A percentile compares a stretch with the other conserved stretches of the same genome.
Conservation (phyloP, 495 filamentous ascomycete genomes). For the Aspergillus nanangensis region DNA sequence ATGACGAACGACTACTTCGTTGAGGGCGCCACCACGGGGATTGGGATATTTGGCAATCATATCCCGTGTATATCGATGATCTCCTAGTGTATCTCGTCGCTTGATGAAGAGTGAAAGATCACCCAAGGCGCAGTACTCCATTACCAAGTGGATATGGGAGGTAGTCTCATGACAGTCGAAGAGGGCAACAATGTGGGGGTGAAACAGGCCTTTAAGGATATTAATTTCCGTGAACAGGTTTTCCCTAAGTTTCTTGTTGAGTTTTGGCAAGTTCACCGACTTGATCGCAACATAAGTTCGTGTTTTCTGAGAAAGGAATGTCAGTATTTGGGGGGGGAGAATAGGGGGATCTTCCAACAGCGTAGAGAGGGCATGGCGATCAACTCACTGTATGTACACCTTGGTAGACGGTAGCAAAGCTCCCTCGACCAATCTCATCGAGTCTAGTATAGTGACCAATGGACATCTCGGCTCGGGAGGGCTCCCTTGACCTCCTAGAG, state of each 20-base stretch:
- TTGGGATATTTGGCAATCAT: constrained; percentile 92
- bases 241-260: constrained; percentile 93
- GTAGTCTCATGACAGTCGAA: constrained; percentile 86
- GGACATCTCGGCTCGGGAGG: constrained; percentile 51
- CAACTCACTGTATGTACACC: constrained; percentile 75
- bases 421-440: constrained; percentile 88
- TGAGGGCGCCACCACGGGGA: constrained; percentile 69
- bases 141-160: constrained; percentile 89
- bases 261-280: constrained; percentile 80
- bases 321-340: constrained; percentile 37
- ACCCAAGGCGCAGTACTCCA: constrained; percentile 96
- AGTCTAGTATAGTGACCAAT: constrained; percentile 75
- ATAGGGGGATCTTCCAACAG: not conserved
- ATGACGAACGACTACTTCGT: constrained; percentile 91
- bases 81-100: constrained; percentile 72
- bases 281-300: constrained; percentile 85
- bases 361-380: no score
- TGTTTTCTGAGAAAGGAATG: constrained; percentile 40
- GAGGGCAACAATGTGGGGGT: constrained; percentile 94
- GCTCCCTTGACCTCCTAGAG: constrained; percentile 41
- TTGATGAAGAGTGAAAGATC: constrained; percentile 94
- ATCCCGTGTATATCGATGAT: constrained; percentile 71
- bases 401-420: constrained; percentile 91
- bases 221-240: constrained; percentile 93
- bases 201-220: constrained; percentile 85